A percentile compares a stretch with the other conserved stretches of the same genome.
Evolutionary conservation across 495 filamentous ascomycete genomes (phyloP).

Genomic region (Penicillium angulare): DNA sequence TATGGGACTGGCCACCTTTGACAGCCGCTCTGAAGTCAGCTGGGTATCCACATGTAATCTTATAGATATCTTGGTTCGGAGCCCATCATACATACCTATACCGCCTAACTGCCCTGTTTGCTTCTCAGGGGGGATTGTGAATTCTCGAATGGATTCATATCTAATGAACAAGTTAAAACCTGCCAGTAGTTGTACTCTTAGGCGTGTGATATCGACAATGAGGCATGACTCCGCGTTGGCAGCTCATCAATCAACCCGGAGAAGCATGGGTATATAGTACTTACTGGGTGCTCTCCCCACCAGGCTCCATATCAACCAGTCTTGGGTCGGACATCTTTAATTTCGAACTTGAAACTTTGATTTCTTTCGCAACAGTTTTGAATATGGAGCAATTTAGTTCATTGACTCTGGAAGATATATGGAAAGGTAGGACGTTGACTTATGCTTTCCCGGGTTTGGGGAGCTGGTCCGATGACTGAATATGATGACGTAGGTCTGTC

Average conservation of each 20-base stretch:
- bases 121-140: conserved; percentile 50
- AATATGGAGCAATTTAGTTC: too few relatives aligned
- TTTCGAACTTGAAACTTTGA: too few relatives aligned
- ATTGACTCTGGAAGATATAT: not conserved
- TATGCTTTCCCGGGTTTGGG: not conserved
- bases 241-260: too few relatives aligned
- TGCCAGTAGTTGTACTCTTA: too few relatives aligned
- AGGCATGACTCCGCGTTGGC: too few relatives aligned
- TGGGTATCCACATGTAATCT: not conserved
- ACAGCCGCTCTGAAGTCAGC: not conserved
- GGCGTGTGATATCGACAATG: too few relatives aligned
- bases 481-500: conserved; percentile 31
- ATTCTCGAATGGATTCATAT: conserved; percentile 58
- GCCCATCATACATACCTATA: too few relatives aligned
- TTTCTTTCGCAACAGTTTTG: too few relatives aligned
- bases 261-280: conserved; percentile 5
- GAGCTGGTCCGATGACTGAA: conserved; percentile 14
- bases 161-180: conserved; percentile 30
- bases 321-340: conserved; percentile 29
- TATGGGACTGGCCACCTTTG: conserved; percentile 26
- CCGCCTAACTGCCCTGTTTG: conserved; percentile 59
- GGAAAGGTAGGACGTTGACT: not conserved
- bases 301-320: conserved; percentile 60
- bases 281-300: conserved; percentile 64
- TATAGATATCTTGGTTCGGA: conserved; percentile 8